Base-by-base conservation (phyloP, 2,329 filamentous ascomycete species). In the Alternaria sp. region DNA sequence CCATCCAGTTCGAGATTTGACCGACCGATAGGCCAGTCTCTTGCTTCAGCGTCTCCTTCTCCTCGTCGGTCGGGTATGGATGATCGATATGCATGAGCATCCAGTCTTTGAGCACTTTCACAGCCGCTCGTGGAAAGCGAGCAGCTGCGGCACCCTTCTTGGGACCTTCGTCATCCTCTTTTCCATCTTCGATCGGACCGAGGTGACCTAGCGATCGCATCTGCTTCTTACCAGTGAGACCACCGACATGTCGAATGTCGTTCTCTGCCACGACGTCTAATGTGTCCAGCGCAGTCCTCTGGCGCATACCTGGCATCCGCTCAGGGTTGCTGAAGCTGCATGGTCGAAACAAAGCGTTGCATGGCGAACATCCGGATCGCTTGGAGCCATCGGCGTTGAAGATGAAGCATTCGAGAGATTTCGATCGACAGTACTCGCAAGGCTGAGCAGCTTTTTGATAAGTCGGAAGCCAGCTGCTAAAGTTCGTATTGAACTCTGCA, bases 1-100 rank as follows among this genome's bases (percentile, higher is more conserved):
- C 94, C 50, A 97, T 88, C 94, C 94, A 97, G 77, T 96, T 97
- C 11, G 90, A 90, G 71, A 97, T 95, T 75, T 97, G 94, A 14
- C 87, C 91, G 72, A 92, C 89, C 77, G 89, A 94, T 44, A 97
- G 84, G 8, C 93, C 93, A 1, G 94, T 97, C 71, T 91, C 87
- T 50, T 87, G 86, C 79, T 93, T 91, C 25, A 97, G 84, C 65
- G 88, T 87, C 69, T 94, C 91, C 75, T 95, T 96, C 76, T 97
- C 92, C 62, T 93, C 89, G 46, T 97, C 93, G 33, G 89, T 94
- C 6, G 94, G 94, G 76, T 97, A 97, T 0, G 94, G 94, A 71
- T 96, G 92, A 56, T 91, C 87, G 73, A 87, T 88, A 76, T 97
- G 93, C 7, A 89, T 89, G 0, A 90, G 87, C 30, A 97, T 86